phyloP scores from a whole-genome alignment of 108 stramenopile genomes.

The Fragilaria crotonensis region DNA sequence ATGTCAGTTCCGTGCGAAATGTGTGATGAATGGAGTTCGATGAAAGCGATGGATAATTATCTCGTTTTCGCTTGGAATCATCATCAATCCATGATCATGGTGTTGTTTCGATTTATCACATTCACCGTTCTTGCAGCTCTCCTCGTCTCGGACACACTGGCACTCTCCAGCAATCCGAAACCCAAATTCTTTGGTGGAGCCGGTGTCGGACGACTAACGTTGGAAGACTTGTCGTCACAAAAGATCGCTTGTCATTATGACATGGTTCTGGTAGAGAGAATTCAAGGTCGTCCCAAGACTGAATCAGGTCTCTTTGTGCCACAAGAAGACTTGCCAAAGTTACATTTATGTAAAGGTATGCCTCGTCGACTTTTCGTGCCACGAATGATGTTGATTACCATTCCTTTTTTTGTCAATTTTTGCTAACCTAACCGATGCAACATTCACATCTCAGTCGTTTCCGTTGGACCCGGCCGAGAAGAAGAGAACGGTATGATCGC shows the following conservation, averaged over 20 bases:
- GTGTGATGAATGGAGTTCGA: too few species aligned
- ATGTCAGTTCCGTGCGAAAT: too few species aligned
- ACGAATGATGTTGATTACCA: not conserved
- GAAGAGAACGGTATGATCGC: constrained; percentile 78
- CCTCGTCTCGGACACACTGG: too few species aligned
- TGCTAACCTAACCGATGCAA: too few species aligned
- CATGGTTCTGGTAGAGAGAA: constrained; percentile 83
- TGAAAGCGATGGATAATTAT: too few species aligned
- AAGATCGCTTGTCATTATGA: constrained; percentile 58
- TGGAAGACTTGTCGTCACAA: constrained; percentile 32
- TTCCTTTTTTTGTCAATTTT: not conserved
- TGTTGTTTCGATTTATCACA: too few species aligned
- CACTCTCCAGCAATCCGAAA: too few species aligned
- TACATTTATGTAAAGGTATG: constrained; percentile 71
- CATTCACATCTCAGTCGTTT: too few species aligned
- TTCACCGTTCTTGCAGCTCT: too few species aligned
- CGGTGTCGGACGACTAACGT: constrained; percentile 62
- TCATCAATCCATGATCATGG: too few species aligned
- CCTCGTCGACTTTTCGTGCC: too few species aligned
- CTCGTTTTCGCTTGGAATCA: too few species aligned
- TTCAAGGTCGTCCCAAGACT: constrained; percentile 58
- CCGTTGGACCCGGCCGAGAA: constrained; percentile 74
- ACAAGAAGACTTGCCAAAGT: constrained; percentile 70
- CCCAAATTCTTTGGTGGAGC: constrained; percentile 55
- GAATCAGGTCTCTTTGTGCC: constrained; percentile 72